phyloP scores from a whole-genome alignment of 129 eudicot species.

The Flaveria trinervia region DNA sequence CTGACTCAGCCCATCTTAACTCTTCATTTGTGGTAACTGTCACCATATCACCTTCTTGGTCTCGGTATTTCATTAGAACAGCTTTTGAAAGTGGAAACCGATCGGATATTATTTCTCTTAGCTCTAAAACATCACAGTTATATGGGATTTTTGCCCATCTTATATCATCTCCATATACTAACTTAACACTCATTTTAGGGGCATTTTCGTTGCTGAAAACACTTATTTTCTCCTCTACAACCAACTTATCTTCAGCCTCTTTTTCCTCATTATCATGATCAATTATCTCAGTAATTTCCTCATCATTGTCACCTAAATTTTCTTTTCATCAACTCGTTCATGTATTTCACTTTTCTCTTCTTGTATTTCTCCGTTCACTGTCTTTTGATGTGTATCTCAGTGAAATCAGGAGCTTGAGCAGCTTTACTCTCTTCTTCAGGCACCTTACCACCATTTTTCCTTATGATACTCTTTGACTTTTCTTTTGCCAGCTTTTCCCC shows the following conservation, averaged over 20 bases:
- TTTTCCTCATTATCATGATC: conserved; percentile 42
- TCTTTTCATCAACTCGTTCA: conserved; percentile 19
- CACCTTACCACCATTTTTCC: conserved; percentile 12
- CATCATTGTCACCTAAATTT: conserved; percentile 13
- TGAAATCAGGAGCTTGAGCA: conserved; percentile 38
- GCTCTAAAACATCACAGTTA: conserved; percentile 56
- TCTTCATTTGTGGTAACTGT: conserved; percentile 85
- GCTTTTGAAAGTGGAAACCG: conserved; percentile 66
- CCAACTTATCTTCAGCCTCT: conserved; percentile 72
- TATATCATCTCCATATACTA: conserved; percentile 92
- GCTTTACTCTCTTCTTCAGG: conserved; percentile 27
- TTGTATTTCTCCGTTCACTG: conserved; percentile 10
- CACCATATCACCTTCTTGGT: conserved; percentile 92
- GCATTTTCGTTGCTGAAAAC: conserved; percentile 33
- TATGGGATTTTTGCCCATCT: conserved; percentile 80
- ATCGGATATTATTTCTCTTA: conserved; percentile 62
- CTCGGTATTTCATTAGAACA: conserved; percentile 75
- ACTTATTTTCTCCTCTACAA: conserved; percentile 68
- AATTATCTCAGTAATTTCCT: conserved; percentile 20
- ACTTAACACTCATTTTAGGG: conserved; percentile 53
- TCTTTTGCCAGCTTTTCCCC: conserved; percentile 32
- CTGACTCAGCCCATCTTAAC: conserved; percentile 83
- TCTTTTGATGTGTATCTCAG: neutral
- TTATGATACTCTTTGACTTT: conserved; percentile 11
- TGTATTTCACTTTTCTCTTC: conserved; percentile 20